Evolutionary conservation across 1,284 basidiomycete genomes (phyloP), one percentile per base, ranked within the genome.

Genomic region (Bondarzewia mesenterica): DNA sequence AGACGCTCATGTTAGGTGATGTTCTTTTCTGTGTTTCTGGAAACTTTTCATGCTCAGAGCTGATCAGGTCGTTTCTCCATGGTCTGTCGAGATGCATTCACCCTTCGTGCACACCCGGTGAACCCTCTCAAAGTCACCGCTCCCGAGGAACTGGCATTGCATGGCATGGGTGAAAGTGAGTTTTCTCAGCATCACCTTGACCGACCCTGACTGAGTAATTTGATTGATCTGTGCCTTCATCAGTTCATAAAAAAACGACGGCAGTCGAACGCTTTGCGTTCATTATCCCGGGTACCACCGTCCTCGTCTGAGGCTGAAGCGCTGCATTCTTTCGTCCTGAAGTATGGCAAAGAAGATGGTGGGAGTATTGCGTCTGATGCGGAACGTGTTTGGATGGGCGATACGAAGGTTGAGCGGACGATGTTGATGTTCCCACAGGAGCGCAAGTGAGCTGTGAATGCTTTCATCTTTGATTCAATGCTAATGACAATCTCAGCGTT

Each of bases 361-460:
- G 57, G 56, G 50, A n/a, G n/a, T n/a, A n/a, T n/a, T n/a, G n/a
- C n/a, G n/a, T n/a, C n/a, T n/a, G 22, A 58, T 54, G 58, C 57
- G n/a, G 72, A 79, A 49, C 69, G 71, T 16, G 77, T 83, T 1
- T 82, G 77, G 74, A 82, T 86, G 76, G 77, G 74, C 0, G 76
- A 84, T 50, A 85, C 83, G 0, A 66, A 67, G 43, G 60, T 82
- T 12, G 81, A 85, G 60, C 82, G 80, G 56, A 78, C 74, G n/a
- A 73, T 83, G 71, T 67, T 89, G 46, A 90, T 90, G 85, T 89
- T 89, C 60, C 88, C 89, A 0, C 88, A 90, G 67, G 86, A 89
- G 60, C 74, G 88, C 58, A 91, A 92, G n/a, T n/a, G n/a, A n/a
- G n/a, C n/a, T n/a, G n/a, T n/a, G n/a, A n/a, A n/a, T n/a, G n/a